Percentiles rank a stretch among this genome's conserved stretches.
Conservation (phyloP, 805 yeast species). For the Myxozyma geophila region DNA sequence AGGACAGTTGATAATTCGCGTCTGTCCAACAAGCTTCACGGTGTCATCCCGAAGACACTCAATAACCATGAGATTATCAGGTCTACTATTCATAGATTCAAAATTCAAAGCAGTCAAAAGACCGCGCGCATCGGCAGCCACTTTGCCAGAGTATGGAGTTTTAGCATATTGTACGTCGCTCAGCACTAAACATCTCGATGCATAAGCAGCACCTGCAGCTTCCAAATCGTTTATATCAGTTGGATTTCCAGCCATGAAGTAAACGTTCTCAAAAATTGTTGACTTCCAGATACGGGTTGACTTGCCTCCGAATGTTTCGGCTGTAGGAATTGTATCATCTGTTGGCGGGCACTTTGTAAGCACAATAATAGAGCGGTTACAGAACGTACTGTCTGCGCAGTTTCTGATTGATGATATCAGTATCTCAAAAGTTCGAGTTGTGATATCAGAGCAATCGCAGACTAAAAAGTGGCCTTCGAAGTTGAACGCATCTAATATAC, state of each 20-base stretch:
- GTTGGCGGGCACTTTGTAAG: conserved; percentile 10
- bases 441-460: conserved; percentile 23
- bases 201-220: conserved; percentile 13
- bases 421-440: conserved; percentile 15
- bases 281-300: no score
- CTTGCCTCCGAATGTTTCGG: no score
- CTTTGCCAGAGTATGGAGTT: conserved; percentile 1
- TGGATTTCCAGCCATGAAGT: conserved; percentile 19
- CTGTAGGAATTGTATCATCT: not conserved
- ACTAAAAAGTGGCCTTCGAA: conserved; percentile 14
- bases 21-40: conserved; percentile 22
- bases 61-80: conserved; percentile 15
- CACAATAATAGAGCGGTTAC: conserved; percentile 3
- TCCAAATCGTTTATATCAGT: conserved; percentile 21
- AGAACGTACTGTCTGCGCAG: conserved; percentile 5
- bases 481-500: not conserved
- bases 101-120: conserved; percentile 16
- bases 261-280: conserved; percentile 8
- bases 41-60: conserved; percentile 25
- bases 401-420: conserved; percentile 16
- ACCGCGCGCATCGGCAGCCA: conserved; percentile 20
- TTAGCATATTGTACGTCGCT: conserved; percentile 10
- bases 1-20: conserved; percentile 15
- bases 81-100: conserved; percentile 20
- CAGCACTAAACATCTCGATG: conserved; percentile 18